Evolutionary conservation across 164 flowering plant species (phyloP), one percentile per base, ranked within the genome.

Genomic region (Aristolochia californica): DNA sequence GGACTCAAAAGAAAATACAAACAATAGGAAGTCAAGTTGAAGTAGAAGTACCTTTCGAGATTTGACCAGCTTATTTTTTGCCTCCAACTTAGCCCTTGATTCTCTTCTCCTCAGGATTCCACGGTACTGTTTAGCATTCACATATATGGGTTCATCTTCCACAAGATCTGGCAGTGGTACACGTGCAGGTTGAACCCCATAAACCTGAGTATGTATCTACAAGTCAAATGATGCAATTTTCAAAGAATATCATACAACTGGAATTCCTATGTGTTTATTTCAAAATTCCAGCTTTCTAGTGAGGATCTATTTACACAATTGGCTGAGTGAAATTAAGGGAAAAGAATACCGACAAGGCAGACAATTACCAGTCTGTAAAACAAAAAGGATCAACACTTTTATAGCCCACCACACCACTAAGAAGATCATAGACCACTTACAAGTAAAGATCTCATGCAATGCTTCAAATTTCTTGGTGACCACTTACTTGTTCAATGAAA

Each of bases 81-180:
- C 85, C 78, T 90, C 95, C 4, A 79, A 81, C 77, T 82, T 90
- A 43, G 97, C 95, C 45, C 95, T 83, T 2, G 74, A 72, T 67
- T 83, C 81, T 60, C 97, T 73, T 68, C 97, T 76, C 47, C 87
- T 77, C 30, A 87, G 78, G 56, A 90, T 90, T 12, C 80, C 89
- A 62, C 75, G 77, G 66, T 83, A 90, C 57, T 90, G 97, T 66
- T 84, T 83, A 9, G 96, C 83, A 70, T 88, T 88, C 38, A 88
- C 97, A 68, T 65, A 88, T 20, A 89, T 80, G 48, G 97, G 94
- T 21, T 80, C 88, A 48, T 85, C 87, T 47, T 87, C 87, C 15
- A 84, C 68, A 49, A 83, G 47, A 59, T 78, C 82, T 63, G 88
- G 97, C 47, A 90, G 65, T 17, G 87, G 85, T 21, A 90, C 77